Conservation (phyloP, 148 eudicot genomes). For the Spergularia bocconei region DNA sequence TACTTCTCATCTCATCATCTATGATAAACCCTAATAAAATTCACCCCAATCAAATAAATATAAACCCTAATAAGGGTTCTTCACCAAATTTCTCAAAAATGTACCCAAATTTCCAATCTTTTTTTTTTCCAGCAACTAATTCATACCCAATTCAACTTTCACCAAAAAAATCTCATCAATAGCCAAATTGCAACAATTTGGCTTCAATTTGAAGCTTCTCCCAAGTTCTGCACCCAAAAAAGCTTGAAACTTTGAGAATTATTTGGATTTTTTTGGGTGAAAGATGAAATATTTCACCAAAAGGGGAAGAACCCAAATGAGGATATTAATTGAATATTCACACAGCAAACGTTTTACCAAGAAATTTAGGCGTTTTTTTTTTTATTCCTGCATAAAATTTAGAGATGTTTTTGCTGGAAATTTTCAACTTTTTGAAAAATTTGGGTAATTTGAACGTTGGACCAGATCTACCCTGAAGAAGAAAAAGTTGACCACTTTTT, state of each 20-base stretch:
- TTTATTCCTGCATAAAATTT: background rate
- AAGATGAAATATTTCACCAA: slow-evolving; percentile 3
- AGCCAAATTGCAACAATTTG: slow-evolving; percentile 27
- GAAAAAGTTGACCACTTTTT: background rate
- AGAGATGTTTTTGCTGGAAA: background rate
- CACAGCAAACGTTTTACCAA: slow-evolving; percentile 12
- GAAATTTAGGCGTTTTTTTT: slow-evolving; percentile 3
- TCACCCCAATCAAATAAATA: background rate
- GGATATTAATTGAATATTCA: slow-evolving; percentile 20
- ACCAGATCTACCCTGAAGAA: background rate
- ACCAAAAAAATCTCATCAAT: background rate
- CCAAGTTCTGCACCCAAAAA: slow-evolving; percentile 6
- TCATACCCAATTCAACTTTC: slow-evolving; percentile 17
- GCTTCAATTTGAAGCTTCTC: slow-evolving; percentile 2
- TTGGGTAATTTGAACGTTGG: no score
- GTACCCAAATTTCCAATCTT: slow-evolving; percentile 3
- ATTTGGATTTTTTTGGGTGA: background rate
- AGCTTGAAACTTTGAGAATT: slow-evolving; percentile 1
- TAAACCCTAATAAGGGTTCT: slow-evolving; percentile 21
- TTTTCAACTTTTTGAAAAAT: background rate
- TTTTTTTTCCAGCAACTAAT: background rate
- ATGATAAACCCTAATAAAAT: slow-evolving; percentile 28
- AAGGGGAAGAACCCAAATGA: slow-evolving; percentile 20
- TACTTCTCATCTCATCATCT: slow-evolving; percentile 52
- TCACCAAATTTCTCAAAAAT: background rate